Percentiles rank a stretch among this genome's conserved stretches.
These are phyloP conservation scores for Mortierella sp. DNA, from an alignment of 371 early-diverging fungal genomes.

Conservation along the genomic window DNA sequence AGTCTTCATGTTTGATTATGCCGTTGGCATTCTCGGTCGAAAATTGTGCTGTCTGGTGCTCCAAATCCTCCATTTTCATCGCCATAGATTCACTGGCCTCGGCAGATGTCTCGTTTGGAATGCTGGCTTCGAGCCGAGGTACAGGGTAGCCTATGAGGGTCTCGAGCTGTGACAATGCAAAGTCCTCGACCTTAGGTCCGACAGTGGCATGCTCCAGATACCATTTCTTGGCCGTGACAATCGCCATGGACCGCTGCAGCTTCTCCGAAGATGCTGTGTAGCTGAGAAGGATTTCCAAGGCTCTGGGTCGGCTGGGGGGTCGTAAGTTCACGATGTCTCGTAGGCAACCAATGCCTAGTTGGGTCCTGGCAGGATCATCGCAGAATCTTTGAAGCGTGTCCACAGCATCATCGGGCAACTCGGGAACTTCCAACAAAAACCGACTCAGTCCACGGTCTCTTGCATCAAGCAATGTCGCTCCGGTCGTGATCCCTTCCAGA, in stretches of 20 bases:
- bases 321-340: constrained; percentile 52
- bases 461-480: constrained; percentile 29
- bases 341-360: constrained; percentile 38
- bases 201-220: constrained; percentile 48
- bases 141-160: constrained; percentile 18
- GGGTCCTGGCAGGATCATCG: constrained; percentile 41
- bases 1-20: not conserved
- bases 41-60: too few relatives aligned
- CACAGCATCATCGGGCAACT: constrained; percentile 50
- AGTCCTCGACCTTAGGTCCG: constrained; percentile 38
- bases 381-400: constrained; percentile 48
- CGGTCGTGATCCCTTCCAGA: constrained; percentile 49
- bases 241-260: constrained; percentile 39
- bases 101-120: not conserved
- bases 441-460: constrained; percentile 46
- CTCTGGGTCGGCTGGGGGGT: constrained; percentile 42
- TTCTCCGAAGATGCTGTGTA: constrained; percentile 42
- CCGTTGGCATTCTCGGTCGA: too few relatives aligned
- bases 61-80: constrained; percentile 10
- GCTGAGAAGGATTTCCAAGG: constrained; percentile 31
- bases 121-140: constrained; percentile 16
- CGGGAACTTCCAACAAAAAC: constrained; percentile 48
- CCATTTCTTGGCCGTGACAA: constrained; percentile 51
- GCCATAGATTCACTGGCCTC: not conserved
- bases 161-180: constrained; percentile 41